Evolutionary conservation across 129 eudicot species (phyloP), one percentile per base, ranked within the genome.

Genomic region (Escallonia herrerae): DNA sequence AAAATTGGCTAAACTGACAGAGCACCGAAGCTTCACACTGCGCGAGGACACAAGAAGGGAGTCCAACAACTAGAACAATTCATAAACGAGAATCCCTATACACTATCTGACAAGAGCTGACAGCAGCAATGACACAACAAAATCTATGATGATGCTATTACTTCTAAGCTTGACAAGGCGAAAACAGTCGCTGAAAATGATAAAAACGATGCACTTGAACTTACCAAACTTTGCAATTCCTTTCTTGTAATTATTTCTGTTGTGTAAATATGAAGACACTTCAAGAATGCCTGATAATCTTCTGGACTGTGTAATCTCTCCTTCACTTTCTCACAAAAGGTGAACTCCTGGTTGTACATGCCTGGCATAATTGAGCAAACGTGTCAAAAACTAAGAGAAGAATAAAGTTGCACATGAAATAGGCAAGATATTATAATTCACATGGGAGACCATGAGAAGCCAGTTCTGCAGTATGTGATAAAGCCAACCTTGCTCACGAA

Each of bases 271-370:
- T 94, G 95, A 67, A 94, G 97, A 77, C 99, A 94, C 83, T 89
- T 94, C 80, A 94, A 80, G 66, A 94, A 94, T 47, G 99, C 97
- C 75, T 94, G 99, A 67, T 94, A 94, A 82, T 94, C 99, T 58
- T 80, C 97, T 56, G 95, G 66, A 80, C 65, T 89, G 40, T 80
- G 83, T 82, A 94, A 72, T 57, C 89, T 86, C 74, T 79, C 94
- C 85, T 94, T 94, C 64, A 94, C 99, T 59, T 86, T 94, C 74
- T 94, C 97, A 70, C 97, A 89, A 68, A 94, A 94, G 9, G 74
- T 66, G 78, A 89, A 89, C 64, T 94, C 99, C 69, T 83, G 89
- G 73, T 80, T 84, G 72, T 89, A 94, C 76, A 86, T 80, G 60
- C 83, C 99, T 94, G 33, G 47, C 53, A 83, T 50, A 12, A 72